Base-by-base conservation (phyloP, 2,329 filamentous ascomycete genomes). In the Seiridium unicorne region DNA sequence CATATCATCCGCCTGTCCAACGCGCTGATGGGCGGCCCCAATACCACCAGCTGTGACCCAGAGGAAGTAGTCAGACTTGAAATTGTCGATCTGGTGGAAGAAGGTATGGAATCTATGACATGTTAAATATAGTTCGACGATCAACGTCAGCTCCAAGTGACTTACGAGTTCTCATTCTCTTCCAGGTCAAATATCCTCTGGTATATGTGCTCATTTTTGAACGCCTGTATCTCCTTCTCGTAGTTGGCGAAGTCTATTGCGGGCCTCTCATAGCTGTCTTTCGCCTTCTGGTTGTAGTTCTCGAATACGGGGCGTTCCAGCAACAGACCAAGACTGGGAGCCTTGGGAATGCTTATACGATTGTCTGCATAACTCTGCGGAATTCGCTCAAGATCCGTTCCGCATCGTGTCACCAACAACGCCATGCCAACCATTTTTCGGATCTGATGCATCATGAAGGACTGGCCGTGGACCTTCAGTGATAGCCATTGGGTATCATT, bases 371-470 rank as follows among this genome's bases (percentile, higher is more conserved):
- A 96, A 62, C 88, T 91, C 62, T 96, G 84, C 1, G 78, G 73
- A 66, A 99, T 91, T 35, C 90, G 85, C 9, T 84, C 78, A 3
- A 88, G 80, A 3, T 90, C 82, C n/a, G 89, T 89, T 55, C 92
- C 95, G 73, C 91, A 96, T 44, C 95, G 89, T 5, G 96, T 89
- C 5, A 94, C 81, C 62, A 99, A 81, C 40, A 92, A 87, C 7
- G 88, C 92, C 89, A 99, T 93, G 60, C 91, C 92, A 13, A 99
- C 92, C 95, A 99, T 98, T 78, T 98, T 99, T 70, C 95, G 89
- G 75, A 99, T 99, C 79, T 99, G 95, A 76, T 99, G 95, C 95
- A 99, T 99, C 95, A 99, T 99, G 83, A 99, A 99, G 71, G 90
- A 94, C 76, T 99, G 95, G 0, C 95, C 95, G 75, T 99, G 95